Evolutionary conservation across 2,329 filamentous ascomycete species (phyloP).

Genomic region (Stachybotrys chartarum): DNA sequence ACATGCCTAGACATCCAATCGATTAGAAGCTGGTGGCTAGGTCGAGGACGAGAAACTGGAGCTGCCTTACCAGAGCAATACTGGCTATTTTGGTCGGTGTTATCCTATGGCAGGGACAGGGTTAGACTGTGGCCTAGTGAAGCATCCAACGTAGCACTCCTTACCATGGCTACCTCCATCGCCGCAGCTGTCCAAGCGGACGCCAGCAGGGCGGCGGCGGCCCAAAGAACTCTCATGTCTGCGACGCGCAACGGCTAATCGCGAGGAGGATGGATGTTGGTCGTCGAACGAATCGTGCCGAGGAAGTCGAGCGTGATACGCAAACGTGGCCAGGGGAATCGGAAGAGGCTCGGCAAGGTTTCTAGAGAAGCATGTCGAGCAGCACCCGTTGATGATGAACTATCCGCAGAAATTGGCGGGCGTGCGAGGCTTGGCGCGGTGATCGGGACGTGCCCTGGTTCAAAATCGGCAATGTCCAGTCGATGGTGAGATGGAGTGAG

Average conservation of each 20-base stretch:
- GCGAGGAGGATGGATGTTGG: constrained; percentile 1
- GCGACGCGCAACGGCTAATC: constrained; percentile 3
- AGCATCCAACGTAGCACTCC: constrained; percentile 8
- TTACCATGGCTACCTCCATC: constrained; percentile 52
- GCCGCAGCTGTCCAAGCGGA: constrained; percentile 47
- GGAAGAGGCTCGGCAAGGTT: neutral
- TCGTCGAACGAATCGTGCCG: neutral
- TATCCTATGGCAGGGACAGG: constrained; percentile 45
- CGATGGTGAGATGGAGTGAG: too few species aligned
- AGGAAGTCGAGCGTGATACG: neutral
- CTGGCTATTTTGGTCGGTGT: constrained; percentile 70
- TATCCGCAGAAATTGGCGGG: neutral
- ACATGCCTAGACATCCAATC: constrained; percentile 61
- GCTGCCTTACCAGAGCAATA: constrained; percentile 59
- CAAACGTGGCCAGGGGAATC: neutral
- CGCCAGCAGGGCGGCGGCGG: constrained; percentile 44
- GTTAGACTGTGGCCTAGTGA: constrained; percentile 13
- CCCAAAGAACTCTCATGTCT: constrained; percentile 49
- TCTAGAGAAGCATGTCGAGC: neutral
- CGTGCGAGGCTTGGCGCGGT: neutral
- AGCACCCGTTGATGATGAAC: neutral
- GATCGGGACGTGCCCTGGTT: neutral
- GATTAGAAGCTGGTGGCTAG: constrained; percentile 1
- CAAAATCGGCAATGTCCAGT: neutral
- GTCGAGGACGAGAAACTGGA: too few species aligned